phyloP scores from a whole-genome alignment of 2,329 filamentous ascomycete species.

The Didymella arachidicola region DNA sequence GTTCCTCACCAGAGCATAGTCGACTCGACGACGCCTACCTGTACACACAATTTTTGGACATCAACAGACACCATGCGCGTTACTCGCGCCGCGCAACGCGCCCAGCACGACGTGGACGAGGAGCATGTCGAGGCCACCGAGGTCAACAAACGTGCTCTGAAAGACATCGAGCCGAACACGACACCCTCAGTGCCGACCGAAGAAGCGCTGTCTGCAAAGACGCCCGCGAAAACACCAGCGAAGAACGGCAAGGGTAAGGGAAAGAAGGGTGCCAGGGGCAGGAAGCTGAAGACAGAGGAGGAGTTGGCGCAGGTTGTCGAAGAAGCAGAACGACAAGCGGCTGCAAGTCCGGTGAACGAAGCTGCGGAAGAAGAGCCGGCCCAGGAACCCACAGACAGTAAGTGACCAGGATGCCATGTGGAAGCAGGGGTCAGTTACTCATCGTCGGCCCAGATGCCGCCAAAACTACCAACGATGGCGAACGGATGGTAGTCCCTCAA shows the following conservation, averaged over 20 bases:
- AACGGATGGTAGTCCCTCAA: constrained; percentile 36
- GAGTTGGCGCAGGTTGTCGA: constrained; percentile 27
- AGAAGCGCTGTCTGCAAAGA: constrained; percentile 30
- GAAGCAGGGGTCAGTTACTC: constrained; percentile 27
- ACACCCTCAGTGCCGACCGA: constrained; percentile 29
- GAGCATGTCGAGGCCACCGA: constrained; percentile 43
- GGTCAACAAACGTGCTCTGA: constrained; percentile 44
- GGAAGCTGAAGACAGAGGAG: constrained; percentile 40
- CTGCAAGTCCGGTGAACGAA: constrained; percentile 31
- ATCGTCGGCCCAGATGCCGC: constrained; percentile 30
- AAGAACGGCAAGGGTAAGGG: constrained; percentile 44
- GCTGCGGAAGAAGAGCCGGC: constrained; percentile 31
- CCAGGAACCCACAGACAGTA: constrained; percentile 28
- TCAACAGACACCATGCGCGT: constrained; percentile 49
- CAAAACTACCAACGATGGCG: constrained; percentile 29
- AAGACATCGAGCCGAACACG: constrained; percentile 52
- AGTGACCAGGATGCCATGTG: constrained; percentile 18
- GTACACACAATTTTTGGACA: constrained; percentile 1
- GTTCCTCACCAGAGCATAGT: constrained; percentile 25
- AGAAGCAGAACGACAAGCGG: constrained; percentile 34
- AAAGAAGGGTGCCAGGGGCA: constrained; percentile 44
- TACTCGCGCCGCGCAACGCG: constrained; percentile 55
- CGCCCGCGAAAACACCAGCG: constrained; percentile 37
- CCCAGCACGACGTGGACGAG: constrained; percentile 51
- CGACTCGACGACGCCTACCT: constrained; percentile 2